Percentiles rank a stretch among this genome's conserved stretches.
These are phyloP conservation scores for Ilyonectria mors-panacis DNA, from an alignment of 2,329 filamentous ascomycete genomes.

Conservation along the genomic window DNA sequence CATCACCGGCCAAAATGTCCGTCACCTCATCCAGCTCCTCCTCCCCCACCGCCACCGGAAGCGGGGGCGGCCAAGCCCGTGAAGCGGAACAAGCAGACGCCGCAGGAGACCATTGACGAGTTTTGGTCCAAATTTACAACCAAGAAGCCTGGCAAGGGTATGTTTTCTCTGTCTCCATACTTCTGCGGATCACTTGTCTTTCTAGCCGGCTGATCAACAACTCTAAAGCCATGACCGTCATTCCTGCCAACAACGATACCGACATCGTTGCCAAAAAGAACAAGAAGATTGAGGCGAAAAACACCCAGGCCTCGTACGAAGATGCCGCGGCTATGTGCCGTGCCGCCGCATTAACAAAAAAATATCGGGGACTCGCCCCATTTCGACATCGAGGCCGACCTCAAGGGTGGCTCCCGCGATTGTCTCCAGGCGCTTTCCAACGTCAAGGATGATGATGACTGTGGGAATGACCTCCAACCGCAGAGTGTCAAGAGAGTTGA, in stretches of 20 bases:
- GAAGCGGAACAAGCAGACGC: conserved; percentile 63
- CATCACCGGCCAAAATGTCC: conserved; percentile 7
- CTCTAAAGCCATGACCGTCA: conserved; percentile 72
- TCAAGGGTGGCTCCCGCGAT: conserved; percentile 71
- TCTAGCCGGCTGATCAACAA: neutral
- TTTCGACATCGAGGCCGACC: conserved; percentile 86
- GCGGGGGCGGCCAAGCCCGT: conserved; percentile 5
- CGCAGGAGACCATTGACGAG: conserved; percentile 78
- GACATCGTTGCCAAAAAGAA: conserved; percentile 71
- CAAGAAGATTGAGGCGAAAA: conserved; percentile 68
- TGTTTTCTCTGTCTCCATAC: neutral
- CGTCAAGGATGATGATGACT: conserved; percentile 36
- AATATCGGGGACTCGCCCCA: conserved; percentile 83
- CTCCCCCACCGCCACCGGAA: conserved; percentile 10
- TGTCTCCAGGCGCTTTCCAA: conserved; percentile 64
- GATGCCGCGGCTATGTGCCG: conserved; percentile 79
- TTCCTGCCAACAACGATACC: conserved; percentile 78
- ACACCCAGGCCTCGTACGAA: conserved; percentile 78
- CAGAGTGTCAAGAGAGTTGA: conserved; percentile 76
- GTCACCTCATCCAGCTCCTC: conserved; percentile 6
- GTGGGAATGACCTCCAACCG: conserved; percentile 56
- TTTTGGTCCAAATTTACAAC: conserved; percentile 83
- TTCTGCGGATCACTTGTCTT: neutral
- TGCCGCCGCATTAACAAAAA: conserved; percentile 81
- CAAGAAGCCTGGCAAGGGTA: conserved; percentile 79